These are phyloP conservation scores for Diplosphaera chodatii DNA, from an alignment of 139 green algal genomes.

Conservation along the genomic window DNA sequence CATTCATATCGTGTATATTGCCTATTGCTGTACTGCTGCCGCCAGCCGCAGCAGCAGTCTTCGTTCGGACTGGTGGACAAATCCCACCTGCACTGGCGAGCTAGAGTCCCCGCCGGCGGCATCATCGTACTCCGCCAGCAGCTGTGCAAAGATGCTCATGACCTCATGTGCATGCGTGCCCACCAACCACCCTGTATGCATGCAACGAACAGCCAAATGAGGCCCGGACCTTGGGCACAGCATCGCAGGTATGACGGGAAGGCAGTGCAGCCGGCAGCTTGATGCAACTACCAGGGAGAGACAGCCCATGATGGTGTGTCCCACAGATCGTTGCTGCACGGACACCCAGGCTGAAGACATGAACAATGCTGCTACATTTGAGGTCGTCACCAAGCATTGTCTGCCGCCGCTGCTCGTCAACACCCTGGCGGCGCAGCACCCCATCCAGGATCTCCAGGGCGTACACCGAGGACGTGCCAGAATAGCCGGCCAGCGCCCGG, in stretches of 20 bases:
- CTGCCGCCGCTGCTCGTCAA: not conserved
- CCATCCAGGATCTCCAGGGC: conserved; percentile 20
- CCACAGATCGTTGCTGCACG: no score
- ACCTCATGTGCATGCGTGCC: conserved; percentile 69
- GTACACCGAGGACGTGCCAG: conserved; percentile 43
- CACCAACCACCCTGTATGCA: conserved; percentile 38
- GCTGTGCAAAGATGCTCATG: conserved; percentile 42
- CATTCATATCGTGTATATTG: no score
- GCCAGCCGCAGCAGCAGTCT: no score
- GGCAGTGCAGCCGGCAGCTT: no score
- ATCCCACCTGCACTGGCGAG: conserved; percentile 6
- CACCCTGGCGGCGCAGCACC: not conserved
- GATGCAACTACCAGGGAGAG: no score
- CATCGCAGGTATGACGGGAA: no score
- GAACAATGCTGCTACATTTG: no score
- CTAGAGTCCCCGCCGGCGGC: conserved; percentile 21
- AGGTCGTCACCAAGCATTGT: conserved; percentile 3
- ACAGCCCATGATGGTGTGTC: not conserved
- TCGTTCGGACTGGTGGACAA: no score
- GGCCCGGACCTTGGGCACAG: no score
- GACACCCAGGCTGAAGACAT: not conserved
- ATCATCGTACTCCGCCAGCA: conserved; percentile 43
- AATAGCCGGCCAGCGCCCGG: conserved; percentile 28
- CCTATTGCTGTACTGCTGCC: no score
- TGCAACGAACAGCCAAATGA: no score